Evolutionary conservation across 495 filamentous ascomycete genomes (phyloP).

Genomic region (Penicillium daleae): DNA sequence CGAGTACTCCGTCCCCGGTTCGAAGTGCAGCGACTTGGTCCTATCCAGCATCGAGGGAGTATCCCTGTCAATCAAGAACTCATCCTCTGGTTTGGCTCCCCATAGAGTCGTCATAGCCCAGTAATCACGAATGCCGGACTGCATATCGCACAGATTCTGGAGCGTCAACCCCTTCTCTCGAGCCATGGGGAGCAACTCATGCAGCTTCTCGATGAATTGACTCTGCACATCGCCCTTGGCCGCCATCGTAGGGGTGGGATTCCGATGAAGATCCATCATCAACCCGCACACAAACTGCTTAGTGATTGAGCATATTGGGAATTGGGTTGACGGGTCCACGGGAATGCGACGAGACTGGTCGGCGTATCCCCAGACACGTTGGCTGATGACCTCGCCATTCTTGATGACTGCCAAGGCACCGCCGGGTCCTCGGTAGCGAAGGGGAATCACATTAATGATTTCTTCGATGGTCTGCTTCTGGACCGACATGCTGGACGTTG

Average conservation of each 20-base stretch:
- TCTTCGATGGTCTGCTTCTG: slow-evolving; percentile 13
- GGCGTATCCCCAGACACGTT: slow-evolving; percentile 39
- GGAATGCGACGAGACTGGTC: slow-evolving; percentile 31
- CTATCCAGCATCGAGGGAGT: slow-evolving; percentile 24
- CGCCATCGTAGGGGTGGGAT: slow-evolving; percentile 24
- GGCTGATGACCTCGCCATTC: slow-evolving; percentile 11
- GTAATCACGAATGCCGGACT: slow-evolving; percentile 42
- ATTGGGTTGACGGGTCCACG: slow-evolving; percentile 25
- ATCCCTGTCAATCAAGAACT: slow-evolving; percentile 31
- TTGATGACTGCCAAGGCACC: slow-evolving; percentile 13
- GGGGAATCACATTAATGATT: slow-evolving; percentile 19
- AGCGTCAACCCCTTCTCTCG: slow-evolving; percentile 26
- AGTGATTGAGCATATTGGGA: slow-evolving; percentile 44
- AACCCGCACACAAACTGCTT: slow-evolving; percentile 41
- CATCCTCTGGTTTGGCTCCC: slow-evolving; percentile 36
- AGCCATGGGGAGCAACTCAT: slow-evolving; percentile 29
- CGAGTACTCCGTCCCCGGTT: slow-evolving; percentile 36
- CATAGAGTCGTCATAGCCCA: slow-evolving; percentile 42
- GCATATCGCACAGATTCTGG: slow-evolving; percentile 34
- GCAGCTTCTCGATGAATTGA: slow-evolving; percentile 26
- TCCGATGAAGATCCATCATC: slow-evolving; percentile 33
- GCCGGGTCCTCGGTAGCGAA: slow-evolving; percentile 13
- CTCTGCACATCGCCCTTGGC: slow-evolving; percentile 24
- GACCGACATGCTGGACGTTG: slow-evolving; percentile 17
- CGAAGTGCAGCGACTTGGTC: slow-evolving; percentile 36